Base-by-base conservation (phyloP, 805 yeast species). In the Nakazawaea ernobii region DNA sequence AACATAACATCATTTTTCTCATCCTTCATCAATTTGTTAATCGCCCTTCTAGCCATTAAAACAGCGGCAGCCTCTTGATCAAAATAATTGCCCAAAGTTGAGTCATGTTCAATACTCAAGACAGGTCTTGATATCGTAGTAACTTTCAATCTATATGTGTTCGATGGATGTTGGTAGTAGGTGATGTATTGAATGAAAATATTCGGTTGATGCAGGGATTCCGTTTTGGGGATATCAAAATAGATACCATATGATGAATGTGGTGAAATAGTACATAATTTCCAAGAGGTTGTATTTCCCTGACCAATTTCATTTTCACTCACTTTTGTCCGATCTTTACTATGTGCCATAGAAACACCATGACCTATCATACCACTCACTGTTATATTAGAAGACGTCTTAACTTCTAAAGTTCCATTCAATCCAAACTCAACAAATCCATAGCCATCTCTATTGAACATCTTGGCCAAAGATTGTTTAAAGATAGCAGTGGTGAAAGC, bases 31-130 rank as follows among this genome's bases (percentile, higher is more conserved):
- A 75, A 62, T 52, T 70, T 73, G 52, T 60, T 59, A 20, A 80
- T 64, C 0, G 82, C 75, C 28, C 74, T 73, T 52, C 87, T 68
- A 1, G 85, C 80, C 53, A 80, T 62, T 37, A 82, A 61, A 0
- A 82, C 84, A 3, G 82, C 73, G 0, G 86, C 84, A 10, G 84
- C 83, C 57, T 82, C 87, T 60, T 83, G 87, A 59, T 82, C 89
- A 58, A 82, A 82, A 13, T 74, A 74, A 8, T 60, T 59, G 35
- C 75, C 70, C 39, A 80, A 55, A 42, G 65, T 69, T n/a, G 63
- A 58, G 11, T 61, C 59, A 49, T 71, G 74, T 9, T 67, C 62
- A 27, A 68, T 67, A 10, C 70, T 68, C 26, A 71, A 54, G 3
- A 78, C 61, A 3, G 73, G 72, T 29, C 70, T 66, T 6, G 75